Base-by-base conservation (phyloP, 495 filamentous ascomycete species). In the Penicillium canariense region DNA sequence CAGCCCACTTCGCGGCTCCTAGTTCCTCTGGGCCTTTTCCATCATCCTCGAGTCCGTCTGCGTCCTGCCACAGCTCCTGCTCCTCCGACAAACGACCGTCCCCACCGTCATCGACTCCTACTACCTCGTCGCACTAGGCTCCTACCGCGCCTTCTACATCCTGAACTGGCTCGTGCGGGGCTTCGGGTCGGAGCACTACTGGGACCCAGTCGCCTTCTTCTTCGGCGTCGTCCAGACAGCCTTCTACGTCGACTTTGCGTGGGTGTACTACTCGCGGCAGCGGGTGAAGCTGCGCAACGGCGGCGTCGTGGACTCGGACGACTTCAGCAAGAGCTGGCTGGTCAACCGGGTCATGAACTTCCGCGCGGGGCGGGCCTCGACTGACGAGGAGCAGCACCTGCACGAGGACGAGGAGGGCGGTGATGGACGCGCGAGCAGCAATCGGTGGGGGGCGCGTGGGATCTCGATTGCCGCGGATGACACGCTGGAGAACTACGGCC, bases 91-190 rank as follows among this genome's bases (percentile, higher is more conserved):
- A 66, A 97, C 94, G 18, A 90, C 85, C 28, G 91, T 97, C 3
- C 95, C 94, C 2, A 97, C 95, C 10, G 94, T 96, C 32, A 92
- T 98, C 71, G 90, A 96, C 63, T 94, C 89, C 7, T 96, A 88
- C 73, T 98, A 98, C 70, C 86, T 97, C 39, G 73, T 93, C 26
- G 84, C 90, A 5, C 80, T 97, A 1, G 95, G 95, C 27, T 85
- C 87, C 11, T 98, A 97, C 77, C 88, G 94, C 49, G 87, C 76
- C 32, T 80, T 97, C 48, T 97, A 97, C 75, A 86, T 96, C 54
- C 70, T 96, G 40, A 97, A 96, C 67, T 97, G 94, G 94, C 85
- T 97, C 56, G 68, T 82, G 17, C 85, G 88, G 3, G 79, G 77
- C 38, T 68, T 85, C 15, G 79, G 82, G 50, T 68, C 75, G 11